Conservation (phyloP, 1,139 yeast species). For the Blastobotrys raffinosifermentans region DNA sequence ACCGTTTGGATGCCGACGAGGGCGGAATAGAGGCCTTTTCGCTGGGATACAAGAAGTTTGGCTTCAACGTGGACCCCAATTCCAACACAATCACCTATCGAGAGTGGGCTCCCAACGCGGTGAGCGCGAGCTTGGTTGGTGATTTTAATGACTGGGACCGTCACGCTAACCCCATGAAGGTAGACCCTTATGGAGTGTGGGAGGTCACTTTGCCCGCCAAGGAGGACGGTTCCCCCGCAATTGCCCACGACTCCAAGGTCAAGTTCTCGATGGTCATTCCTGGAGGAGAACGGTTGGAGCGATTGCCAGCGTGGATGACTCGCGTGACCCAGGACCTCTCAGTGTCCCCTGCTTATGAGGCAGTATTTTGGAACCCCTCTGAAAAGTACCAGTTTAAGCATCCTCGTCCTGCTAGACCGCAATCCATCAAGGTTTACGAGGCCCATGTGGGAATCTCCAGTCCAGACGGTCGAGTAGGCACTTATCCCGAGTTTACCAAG, state of each 20-base stretch:
- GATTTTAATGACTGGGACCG: constrained; percentile 85
- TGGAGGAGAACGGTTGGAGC: constrained; percentile 63
- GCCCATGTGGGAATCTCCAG: constrained; percentile 96
- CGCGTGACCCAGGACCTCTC: constrained; percentile 66
- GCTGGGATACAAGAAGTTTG: constrained; percentile 61
- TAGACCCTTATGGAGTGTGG: constrained; percentile 67
- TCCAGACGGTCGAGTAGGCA: constrained; percentile 78
- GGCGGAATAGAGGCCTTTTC: constrained; percentile 49
- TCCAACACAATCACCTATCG: constrained; percentile 54
- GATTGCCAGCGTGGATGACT: constrained; percentile 85
- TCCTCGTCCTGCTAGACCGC: constrained; percentile 50
- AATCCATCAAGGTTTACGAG: constrained; percentile 77
- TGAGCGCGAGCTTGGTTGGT: constrained; percentile 68
- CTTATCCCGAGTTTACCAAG: constrained; percentile 76
- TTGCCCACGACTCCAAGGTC: constrained; percentile 74
- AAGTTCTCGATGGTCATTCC: constrained; percentile 64
- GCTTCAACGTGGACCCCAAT: constrained; percentile 56
- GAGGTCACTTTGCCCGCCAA: constrained; percentile 45
- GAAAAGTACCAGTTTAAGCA: constrained; percentile 55
- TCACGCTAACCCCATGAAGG: constrained; percentile 47
- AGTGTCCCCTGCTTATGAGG: constrained; percentile 63
- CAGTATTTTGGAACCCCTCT: constrained; percentile 87
- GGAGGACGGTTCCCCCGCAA: constrained; percentile 50
- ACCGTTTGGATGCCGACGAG: constrained; percentile 42
- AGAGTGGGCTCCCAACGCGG: constrained; percentile 91